A percentile compares a stretch with the other conserved stretches of the same genome.
These are phyloP conservation scores for Takashimella koratensis DNA, from an alignment of 1,284 basidiomycete genomes.

Conservation along the genomic window DNA sequence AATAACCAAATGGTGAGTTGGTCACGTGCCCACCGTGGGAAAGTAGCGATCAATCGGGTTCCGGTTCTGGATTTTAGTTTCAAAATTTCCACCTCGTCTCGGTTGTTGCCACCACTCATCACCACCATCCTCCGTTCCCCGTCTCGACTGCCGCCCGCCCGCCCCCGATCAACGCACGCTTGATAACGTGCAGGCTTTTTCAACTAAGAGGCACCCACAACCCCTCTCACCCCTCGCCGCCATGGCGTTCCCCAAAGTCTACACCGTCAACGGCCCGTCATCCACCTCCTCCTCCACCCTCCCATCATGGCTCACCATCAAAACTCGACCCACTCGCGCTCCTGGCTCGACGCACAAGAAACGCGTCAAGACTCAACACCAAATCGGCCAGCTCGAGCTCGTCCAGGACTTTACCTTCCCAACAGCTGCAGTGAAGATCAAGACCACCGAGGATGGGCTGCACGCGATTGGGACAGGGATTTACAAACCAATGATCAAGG, in stretches of 20 bases:
- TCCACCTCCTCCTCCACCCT: constrained; percentile 77
- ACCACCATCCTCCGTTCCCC: too few relatives aligned
- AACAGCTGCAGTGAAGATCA: constrained; percentile 88
- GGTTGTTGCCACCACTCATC: too few relatives aligned
- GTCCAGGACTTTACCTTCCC: constrained; percentile 97
- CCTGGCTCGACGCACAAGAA: constrained; percentile 38
- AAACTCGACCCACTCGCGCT: constrained; percentile 45
- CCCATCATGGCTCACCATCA: constrained; percentile 81
- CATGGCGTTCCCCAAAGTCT: constrained; percentile 62
- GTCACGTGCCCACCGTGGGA: neutral
- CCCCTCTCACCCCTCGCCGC: too few relatives aligned
- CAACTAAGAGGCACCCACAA: too few relatives aligned
- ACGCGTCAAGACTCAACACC: constrained; percentile 45
- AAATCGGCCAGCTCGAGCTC: constrained; percentile 63
- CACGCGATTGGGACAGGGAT: constrained; percentile 92
- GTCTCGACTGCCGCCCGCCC: too few relatives aligned
- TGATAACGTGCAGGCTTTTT: too few relatives aligned
- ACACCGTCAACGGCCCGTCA: constrained; percentile 83
- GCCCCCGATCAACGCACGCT: too few relatives aligned
- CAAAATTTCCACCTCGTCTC: too few relatives aligned
- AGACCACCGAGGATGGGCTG: constrained; percentile 85
- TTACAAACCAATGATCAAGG: constrained; percentile 96
- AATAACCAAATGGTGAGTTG: neutral
- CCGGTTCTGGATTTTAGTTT: too few relatives aligned
- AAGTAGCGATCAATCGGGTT: neutral